phyloP scores from a whole-genome alignment of 140 eudicot species.

The Oenanthe javanica region DNA sequence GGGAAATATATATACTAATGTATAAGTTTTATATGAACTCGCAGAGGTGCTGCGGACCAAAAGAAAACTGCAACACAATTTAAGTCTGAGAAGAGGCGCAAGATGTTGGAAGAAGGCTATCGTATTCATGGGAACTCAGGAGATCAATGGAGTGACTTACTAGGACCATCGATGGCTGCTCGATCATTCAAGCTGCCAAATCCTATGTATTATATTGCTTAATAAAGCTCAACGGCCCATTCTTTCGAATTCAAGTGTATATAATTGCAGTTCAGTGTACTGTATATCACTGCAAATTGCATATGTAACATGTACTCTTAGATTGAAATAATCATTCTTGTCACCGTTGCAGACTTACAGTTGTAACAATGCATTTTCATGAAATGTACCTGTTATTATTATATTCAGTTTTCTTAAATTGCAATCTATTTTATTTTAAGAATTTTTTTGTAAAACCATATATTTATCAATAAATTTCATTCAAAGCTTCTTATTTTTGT shows the following conservation, averaged over 20 bases:
- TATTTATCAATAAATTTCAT: too few species aligned
- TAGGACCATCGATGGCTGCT: conserved; percentile 44
- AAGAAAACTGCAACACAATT: conserved; percentile 49
- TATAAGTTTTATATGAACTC: background rate
- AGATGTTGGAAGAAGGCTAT: conserved; percentile 64
- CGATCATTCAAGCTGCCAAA: conserved; percentile 93
- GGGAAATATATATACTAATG: background rate
- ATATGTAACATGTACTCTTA: background rate
- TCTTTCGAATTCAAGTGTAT: background rate
- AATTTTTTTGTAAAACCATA: too few species aligned
- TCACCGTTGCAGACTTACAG: background rate
- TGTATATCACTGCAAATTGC: background rate
- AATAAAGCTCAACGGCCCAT: background rate
- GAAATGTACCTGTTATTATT: background rate
- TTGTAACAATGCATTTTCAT: background rate
- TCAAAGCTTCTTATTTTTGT: too few species aligned
- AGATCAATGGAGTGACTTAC: conserved; percentile 95
- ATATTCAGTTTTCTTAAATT: too few species aligned
- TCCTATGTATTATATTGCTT: conserved; percentile 84
- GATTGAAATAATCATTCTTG: conserved; percentile 1
- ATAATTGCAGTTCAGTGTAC: background rate
- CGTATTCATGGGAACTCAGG: conserved; percentile 75
- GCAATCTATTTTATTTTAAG: too few species aligned
- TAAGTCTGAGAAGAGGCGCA: conserved; percentile 80
- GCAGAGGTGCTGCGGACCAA: conserved; percentile 50